A percentile compares a stretch with the other conserved stretches of the same genome.
Conservation (phyloP, 2,329 filamentous ascomycete species). For the Neofusicoccum sp. region DNA sequence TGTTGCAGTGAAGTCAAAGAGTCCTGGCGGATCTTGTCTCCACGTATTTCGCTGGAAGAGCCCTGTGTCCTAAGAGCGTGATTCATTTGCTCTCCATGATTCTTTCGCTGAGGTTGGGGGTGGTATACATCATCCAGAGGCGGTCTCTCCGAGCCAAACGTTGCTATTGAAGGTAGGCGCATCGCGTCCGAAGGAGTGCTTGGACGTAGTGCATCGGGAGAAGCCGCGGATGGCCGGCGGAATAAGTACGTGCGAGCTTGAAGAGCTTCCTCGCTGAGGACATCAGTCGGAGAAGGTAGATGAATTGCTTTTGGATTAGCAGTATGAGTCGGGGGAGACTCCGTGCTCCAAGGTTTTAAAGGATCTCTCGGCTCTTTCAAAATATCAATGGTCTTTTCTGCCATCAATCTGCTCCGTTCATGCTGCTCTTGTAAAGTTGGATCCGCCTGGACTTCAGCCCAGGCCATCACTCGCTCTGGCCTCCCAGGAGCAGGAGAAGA, state of each 20-base stretch:
- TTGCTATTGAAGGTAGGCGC: background rate
- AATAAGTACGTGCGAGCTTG: too few species aligned
- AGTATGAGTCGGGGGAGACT: background rate
- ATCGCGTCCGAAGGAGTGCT: too few species aligned
- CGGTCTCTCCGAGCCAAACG: background rate
- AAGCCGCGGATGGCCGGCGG: too few species aligned
- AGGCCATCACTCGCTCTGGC: constrained; percentile 3
- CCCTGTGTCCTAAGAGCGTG: too few species aligned
- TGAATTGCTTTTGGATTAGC: background rate
- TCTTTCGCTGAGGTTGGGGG: background rate
- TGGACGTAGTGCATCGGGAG: background rate
- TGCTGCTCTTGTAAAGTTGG: background rate
- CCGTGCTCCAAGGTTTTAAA: background rate
- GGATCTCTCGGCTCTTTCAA: background rate
- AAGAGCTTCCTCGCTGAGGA: background rate
- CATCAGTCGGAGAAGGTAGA: background rate
- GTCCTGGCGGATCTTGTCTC: too few species aligned
- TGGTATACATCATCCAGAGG: too few species aligned
- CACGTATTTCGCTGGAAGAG: too few species aligned
- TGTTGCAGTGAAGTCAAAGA: background rate
- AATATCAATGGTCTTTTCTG: background rate
- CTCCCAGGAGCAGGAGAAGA: background rate
- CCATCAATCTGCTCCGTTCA: background rate
- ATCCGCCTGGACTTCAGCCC: background rate
- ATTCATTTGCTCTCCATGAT: background rate